These are phyloP conservation scores for Pythium dissimile DNA, from an alignment of 352 stramenopile species.

Conservation along the genomic window DNA sequence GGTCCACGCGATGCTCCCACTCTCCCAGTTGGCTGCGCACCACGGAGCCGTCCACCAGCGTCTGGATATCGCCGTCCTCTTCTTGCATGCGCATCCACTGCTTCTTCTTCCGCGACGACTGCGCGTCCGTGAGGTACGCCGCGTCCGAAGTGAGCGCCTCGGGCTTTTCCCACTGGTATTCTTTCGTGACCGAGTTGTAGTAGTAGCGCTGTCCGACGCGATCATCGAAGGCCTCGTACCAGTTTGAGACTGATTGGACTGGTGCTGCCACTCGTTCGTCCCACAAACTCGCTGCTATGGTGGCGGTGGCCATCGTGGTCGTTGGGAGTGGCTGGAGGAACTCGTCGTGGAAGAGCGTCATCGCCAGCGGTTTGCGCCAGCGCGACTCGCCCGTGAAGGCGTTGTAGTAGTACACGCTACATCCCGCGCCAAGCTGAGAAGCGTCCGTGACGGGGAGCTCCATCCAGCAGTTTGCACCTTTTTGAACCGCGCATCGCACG, in stretches of 20 bases:
- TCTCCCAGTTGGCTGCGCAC: constrained; percentile 33
- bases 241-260: constrained; percentile 22
- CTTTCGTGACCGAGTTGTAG: constrained; percentile 67
- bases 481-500: constrained; percentile 53
- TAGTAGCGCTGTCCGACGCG: constrained; percentile 62
- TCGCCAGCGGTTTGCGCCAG: constrained; percentile 59
- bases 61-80: constrained; percentile 29
- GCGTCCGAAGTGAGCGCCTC: constrained; percentile 16
- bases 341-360: constrained; percentile 68
- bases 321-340: constrained; percentile 37
- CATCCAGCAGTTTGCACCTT: constrained; percentile 82
- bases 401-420: constrained; percentile 75
- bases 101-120: constrained; percentile 34
- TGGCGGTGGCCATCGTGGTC: background rate
- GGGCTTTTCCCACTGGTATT: constrained; percentile 73
- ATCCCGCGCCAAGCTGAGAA: constrained; percentile 5
- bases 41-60: constrained; percentile 31
- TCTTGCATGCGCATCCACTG: constrained; percentile 53
- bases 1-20: constrained; percentile 70
- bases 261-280: no score
- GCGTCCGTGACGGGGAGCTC: constrained; percentile 31
- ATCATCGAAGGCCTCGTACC: constrained; percentile 81
- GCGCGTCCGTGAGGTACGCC: constrained; percentile 36
- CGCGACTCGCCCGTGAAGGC: constrained; percentile 66
- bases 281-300: no score